Base-by-base conservation (phyloP, 441 rosid species). In the Daphne laureola region DNA sequence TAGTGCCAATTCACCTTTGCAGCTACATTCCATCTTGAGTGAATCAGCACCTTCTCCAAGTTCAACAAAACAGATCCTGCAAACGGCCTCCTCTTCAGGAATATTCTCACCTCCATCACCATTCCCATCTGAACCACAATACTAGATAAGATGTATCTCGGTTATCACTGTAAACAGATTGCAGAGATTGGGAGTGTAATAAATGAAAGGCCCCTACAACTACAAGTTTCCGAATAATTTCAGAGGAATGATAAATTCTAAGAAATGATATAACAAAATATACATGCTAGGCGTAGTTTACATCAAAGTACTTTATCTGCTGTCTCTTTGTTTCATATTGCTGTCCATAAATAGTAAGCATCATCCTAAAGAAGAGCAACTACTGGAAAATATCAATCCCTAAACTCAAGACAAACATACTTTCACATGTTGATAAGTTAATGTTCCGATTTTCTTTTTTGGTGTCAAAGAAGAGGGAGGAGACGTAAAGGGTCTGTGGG, bases 21-120 rank as follows among this genome's bases (percentile, higher is more conserved):
- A 86, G 73, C 91, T 78, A 67, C 95, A 83, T 69, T 81, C 95
- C 91, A 86, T 83, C 69, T 81, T 83, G 38, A 86, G 78, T 40
- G 88, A 76, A 17, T 83, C 84, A 6, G 56, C 73, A n/a, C 84
- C 84, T 73, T 83, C 95, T 44, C 81, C 82, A 12, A 83, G 74
- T 64, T 81, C 95, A 21, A 68, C 36, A 54, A 81, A 60, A 74
- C 91, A 86, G 66, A 86, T 83, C 66, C 95, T 73, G 61, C 91
- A 86, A 46, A 83, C 86, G 42, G 91, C 95, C 69, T 83, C 78
- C 68, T 81, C 91, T 73, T 79, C 83, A 1, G 76, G 76, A 60
- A 86, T 83, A 67, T 86, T 70, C 66, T 86, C 88, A 59, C 73
- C 81, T 48, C 71, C 67, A 45, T 62, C 76, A 42, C 49, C 53